phyloP scores from a whole-genome alignment of 1,284 basidiomycete species.

The Tetrapyrgos nigripes region DNA sequence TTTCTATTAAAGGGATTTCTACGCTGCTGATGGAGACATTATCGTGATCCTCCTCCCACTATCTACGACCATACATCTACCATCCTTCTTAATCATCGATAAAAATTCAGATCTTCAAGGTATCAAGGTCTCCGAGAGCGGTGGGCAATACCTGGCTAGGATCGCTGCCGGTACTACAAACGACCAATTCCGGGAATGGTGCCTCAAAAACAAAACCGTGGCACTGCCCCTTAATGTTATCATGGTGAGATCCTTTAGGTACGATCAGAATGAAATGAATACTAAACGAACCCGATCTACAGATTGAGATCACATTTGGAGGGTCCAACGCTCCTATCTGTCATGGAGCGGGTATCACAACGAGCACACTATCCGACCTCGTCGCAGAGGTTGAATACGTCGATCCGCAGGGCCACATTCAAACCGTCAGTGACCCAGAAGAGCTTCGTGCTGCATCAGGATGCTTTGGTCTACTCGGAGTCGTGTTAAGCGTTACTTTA shows the following conservation, averaged over 20 bases:
- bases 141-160: slow-evolving; percentile 10
- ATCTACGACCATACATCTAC: slow-evolving; percentile 7
- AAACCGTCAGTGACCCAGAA: slow-evolving; percentile 11
- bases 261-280: too few species aligned
- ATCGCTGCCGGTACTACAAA: slow-evolving; percentile 14
- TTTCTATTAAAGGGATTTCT: slow-evolving; percentile 9
- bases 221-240: slow-evolving; percentile 15
- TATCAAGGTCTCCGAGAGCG: slow-evolving; percentile 8
- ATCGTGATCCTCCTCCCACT: slow-evolving; percentile 11
- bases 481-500: slow-evolving; percentile 16
- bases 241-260: slow-evolving; percentile 10
- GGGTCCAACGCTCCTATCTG: slow-evolving; percentile 15
- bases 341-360: slow-evolving; percentile 14
- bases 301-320: slow-evolving; percentile 17
- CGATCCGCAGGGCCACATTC: slow-evolving; percentile 14
- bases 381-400: slow-evolving; percentile 19
- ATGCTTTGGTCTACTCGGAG: slow-evolving; percentile 16
- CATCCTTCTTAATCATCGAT: slow-evolving; percentile 1
- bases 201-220: slow-evolving; percentile 9
- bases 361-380: slow-evolving; percentile 13
- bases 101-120: slow-evolving; percentile 10
- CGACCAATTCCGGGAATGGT: slow-evolving; percentile 17
- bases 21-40: slow-evolving; percentile 8
- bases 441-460: slow-evolving; percentile 16
- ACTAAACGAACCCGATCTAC: neutral